Conservation (phyloP, 2,329 filamentous ascomycete species). For the Verruconis gallopava region DNA sequence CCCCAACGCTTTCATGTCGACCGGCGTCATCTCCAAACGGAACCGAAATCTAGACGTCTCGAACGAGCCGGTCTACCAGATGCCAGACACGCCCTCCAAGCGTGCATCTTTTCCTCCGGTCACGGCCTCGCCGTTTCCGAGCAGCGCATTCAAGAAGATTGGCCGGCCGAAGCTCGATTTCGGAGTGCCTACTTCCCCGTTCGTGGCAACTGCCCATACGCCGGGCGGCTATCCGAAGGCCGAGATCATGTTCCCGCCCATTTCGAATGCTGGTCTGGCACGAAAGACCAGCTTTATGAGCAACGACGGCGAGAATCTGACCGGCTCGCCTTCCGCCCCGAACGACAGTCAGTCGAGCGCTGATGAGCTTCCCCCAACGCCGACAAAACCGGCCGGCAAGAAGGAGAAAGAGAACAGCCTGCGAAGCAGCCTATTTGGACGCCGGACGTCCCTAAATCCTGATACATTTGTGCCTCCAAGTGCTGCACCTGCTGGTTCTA, state of each 20-base stretch:
- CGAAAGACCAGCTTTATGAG: slow-evolving; percentile 64
- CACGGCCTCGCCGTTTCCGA: slow-evolving; percentile 32
- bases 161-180: slow-evolving; percentile 59
- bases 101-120: slow-evolving; percentile 62
- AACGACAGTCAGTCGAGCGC: slow-evolving; percentile 43
- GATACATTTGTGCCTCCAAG: slow-evolving; percentile 33
- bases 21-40: slow-evolving; percentile 87
- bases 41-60: slow-evolving; percentile 61
- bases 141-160: slow-evolving; percentile 48
- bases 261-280: slow-evolving; percentile 16
- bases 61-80: slow-evolving; percentile 38
- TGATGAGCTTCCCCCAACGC: slow-evolving; percentile 84
- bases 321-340: slow-evolving; percentile 43
- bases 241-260: slow-evolving; percentile 27
- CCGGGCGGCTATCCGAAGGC: slow-evolving; percentile 21
- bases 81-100: slow-evolving; percentile 95
- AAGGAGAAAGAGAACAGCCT: slow-evolving; percentile 37
- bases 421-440: slow-evolving; percentile 36
- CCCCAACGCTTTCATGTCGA: slow-evolving; percentile 82
- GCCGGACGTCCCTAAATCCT: slow-evolving; percentile 31
- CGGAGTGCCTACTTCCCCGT: slow-evolving; percentile 68
- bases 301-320: slow-evolving; percentile 63
- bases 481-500: slow-evolving; percentile 19
- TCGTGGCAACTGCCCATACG: slow-evolving; percentile 49
- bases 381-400: slow-evolving; percentile 55